These are phyloP conservation scores for Citrus reticulata DNA, from an alignment of 345 rosid genomes.

Conservation along the genomic window DNA sequence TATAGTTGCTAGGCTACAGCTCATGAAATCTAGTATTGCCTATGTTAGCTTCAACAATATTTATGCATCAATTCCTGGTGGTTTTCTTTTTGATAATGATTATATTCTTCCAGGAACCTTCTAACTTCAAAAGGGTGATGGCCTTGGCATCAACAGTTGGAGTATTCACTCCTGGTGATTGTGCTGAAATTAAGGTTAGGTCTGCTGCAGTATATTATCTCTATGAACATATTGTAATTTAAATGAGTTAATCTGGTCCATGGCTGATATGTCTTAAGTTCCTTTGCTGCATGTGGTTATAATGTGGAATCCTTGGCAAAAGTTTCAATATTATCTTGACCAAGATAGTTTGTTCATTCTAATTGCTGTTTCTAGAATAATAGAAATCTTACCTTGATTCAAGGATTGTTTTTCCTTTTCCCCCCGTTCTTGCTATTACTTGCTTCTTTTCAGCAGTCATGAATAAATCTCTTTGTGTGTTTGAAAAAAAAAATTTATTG, in stretches of 20 bases:
- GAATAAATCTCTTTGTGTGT: neutral
- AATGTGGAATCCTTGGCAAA: neutral
- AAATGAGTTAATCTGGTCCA: neutral
- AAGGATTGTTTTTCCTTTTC: too few species aligned
- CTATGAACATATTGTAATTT: constrained; percentile 8
- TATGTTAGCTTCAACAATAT: neutral
- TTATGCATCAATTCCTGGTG: neutral
- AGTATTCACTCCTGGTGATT: constrained; percentile 41
- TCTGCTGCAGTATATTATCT: constrained; percentile 11
- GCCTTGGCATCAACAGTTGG: constrained; percentile 59
- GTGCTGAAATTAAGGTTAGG: constrained; percentile 60
- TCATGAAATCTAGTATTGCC: neutral
- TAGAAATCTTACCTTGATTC: neutral
- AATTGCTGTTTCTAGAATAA: neutral
- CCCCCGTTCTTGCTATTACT: neutral
- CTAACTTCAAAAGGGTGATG: constrained; percentile 56
- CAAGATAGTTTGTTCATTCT: neutral
- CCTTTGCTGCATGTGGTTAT: neutral
- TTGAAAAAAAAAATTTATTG: neutral
- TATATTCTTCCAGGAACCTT: constrained; percentile 51
- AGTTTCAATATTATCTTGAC: neutral
- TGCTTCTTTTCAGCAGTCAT: neutral
- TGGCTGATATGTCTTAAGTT: neutral
- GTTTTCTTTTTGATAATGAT: constrained; percentile 7
- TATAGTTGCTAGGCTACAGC: neutral